Evolutionary conservation across 1,139 yeast genomes (phyloP), one percentile per base, ranked within the genome.

Genomic region (Sugiyamaella paludigena): DNA sequence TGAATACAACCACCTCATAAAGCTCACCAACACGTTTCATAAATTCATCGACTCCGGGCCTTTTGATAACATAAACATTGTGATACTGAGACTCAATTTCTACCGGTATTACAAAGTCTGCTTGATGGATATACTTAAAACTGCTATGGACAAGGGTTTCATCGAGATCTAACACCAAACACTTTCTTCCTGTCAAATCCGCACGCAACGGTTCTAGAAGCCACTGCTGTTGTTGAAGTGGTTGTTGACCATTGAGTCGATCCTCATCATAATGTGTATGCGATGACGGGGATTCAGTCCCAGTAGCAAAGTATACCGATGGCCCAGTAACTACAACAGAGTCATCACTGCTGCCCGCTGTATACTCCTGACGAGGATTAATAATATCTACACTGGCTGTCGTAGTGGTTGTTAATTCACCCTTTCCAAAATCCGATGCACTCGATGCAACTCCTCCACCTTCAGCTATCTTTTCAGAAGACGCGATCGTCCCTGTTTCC

Each of bases 11-110:
- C 52, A 92, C 95, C 69, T 92, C 99, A 65, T 77, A 92, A 64
- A 91, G 69, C 65, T 87, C 77, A 26, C 98, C 96, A 42, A 92
- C 96, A 56, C 80, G 77, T 57, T 73, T 75, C 74, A 92, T 76
- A 63, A 94, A 92, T 64, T 87, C 95, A 68, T 92, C 98, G 44
- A 94, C 98, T 0, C 98, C 98, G 0, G 99, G 99, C 61, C 99
- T 79, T 65, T 94, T 92, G 51, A 91, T 88, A 30, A 92, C 98
- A 66, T 89, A 92, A 42, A 92, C 98, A 63, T 88, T 94, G 68
- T 94, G 98, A 30, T 84, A 77, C 67, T 87, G 94, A 61, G 84
- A 84, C 63, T 92, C 97, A 55, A 92, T 92, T 67, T 83, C 88
- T 43, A 84, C 91, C 8, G 96, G 96, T 47, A 94, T 87, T 43